Conservation (phyloP, 163 green algal species). For the Chloroidium sp. region DNA sequence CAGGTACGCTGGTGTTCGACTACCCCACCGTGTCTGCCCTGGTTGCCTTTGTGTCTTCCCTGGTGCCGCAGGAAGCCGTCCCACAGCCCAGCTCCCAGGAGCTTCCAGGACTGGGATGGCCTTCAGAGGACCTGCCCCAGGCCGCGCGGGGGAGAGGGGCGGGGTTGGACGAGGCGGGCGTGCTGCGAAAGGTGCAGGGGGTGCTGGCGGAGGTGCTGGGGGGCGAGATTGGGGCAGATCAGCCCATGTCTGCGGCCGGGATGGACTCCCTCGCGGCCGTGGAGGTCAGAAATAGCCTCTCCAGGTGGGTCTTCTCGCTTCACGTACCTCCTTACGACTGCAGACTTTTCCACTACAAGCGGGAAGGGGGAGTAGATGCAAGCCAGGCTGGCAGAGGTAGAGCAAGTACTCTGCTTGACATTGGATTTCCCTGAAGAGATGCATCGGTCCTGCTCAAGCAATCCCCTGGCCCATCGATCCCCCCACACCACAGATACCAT, state of each 20-base stretch:
- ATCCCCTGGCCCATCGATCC: too few species aligned
- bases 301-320: background rate
- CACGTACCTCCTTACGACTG: too few species aligned
- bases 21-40: slow-evolving; percentile 39
- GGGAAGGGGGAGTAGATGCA: too few species aligned
- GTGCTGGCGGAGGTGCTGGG: slow-evolving; percentile 45
- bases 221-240: slow-evolving; percentile 15
- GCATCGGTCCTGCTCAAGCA: too few species aligned
- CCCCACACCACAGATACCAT: too few species aligned
- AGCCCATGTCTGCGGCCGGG: slow-evolving; percentile 47
- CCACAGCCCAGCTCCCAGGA: too few species aligned
- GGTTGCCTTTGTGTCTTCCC: slow-evolving; percentile 20
- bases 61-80: background rate
- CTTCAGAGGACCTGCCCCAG: too few species aligned
- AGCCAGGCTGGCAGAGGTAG: background rate
- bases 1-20: slow-evolving; percentile 51
- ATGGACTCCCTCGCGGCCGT: slow-evolving; percentile 35
- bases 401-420: background rate
- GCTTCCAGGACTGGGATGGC: too few species aligned
- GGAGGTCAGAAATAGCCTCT: slow-evolving; percentile 18
- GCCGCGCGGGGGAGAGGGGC: background rate
- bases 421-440: background rate
- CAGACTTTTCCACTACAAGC: too few species aligned
- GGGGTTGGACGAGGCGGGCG: background rate
- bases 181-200: slow-evolving; percentile 20